Evolutionary conservation across 768 basidiomycete species (phyloP).

Genomic region (Phlegmacium glaucopus): DNA sequence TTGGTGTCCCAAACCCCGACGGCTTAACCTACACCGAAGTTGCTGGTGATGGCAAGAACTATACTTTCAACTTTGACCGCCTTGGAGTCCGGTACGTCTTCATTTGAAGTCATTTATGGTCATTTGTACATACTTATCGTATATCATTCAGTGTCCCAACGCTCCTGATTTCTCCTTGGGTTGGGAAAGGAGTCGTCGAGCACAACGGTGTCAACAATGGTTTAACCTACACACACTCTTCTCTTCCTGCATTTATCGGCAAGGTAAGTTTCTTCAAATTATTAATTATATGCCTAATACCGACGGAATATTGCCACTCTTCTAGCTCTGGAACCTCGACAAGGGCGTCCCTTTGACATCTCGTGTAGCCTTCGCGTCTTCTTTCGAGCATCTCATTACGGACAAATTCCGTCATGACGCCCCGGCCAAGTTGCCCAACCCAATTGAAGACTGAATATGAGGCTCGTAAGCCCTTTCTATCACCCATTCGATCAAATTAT

Average conservation of each 20-base stretch:
- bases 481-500: no score
- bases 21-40: constrained; percentile 23
- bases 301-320: constrained; percentile 1
- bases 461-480: no score
- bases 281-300: no score
- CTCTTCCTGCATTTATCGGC: constrained; percentile 7
- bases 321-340: constrained; percentile 10
- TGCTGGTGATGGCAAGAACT: constrained; percentile 16
- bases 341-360: constrained; percentile 4
- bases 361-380: constrained; percentile 9
- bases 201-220: constrained; percentile 20
- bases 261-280: neutral
- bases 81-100: constrained; percentile 19
- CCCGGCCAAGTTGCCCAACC: constrained; percentile 2
- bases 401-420: constrained; percentile 3
- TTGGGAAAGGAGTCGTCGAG: constrained; percentile 18
- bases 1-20: constrained; percentile 22
- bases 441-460: neutral
- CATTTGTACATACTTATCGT: neutral
- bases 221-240: constrained; percentile 9
- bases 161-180: constrained; percentile 20
- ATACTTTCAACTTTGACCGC: constrained; percentile 25
- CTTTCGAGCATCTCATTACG: constrained; percentile 15
- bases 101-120: neutral
- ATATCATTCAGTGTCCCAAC: constrained; percentile 20